These are phyloP conservation scores for Gymnopilus dilepis DNA, from an alignment of 768 basidiomycete genomes.

Conservation along the genomic window DNA sequence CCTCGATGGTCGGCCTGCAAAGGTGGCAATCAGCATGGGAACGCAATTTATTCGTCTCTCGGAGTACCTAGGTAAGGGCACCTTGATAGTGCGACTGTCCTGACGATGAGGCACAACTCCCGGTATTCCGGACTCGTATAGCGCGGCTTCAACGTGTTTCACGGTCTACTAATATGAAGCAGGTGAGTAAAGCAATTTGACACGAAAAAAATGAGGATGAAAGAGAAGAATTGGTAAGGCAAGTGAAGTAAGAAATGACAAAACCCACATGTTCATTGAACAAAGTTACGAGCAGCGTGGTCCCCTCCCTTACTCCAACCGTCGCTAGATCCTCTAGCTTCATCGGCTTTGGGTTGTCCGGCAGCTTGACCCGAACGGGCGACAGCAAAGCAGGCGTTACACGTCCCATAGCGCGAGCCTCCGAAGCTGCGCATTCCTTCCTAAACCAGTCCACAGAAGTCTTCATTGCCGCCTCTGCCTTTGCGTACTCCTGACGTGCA, in stretches of 20 bases:
- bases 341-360: conserved; percentile 42
- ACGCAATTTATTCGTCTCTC: neutral
- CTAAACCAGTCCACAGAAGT: conserved; percentile 73
- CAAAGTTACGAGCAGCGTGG: conserved; percentile 71
- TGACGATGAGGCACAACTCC: conserved; percentile 73
- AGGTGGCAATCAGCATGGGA: neutral
- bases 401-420: conserved; percentile 76
- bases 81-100: conserved; percentile 74
- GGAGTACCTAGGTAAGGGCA: conserved; percentile 79
- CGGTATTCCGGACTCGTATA: conserved; percentile 79
- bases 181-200: conserved; percentile 24
- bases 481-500: conserved; percentile 63
- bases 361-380: conserved; percentile 65
- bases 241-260: neutral
- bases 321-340: conserved; percentile 77
- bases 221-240: neutral
- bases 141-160: conserved; percentile 74
- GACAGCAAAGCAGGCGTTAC: conserved; percentile 75
- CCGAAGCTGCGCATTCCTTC: conserved; percentile 75
- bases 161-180: conserved; percentile 58
- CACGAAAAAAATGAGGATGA: neutral
- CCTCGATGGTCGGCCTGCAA: conserved; percentile 77
- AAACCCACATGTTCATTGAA: conserved; percentile 78
- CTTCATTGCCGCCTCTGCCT: conserved; percentile 68
- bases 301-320: conserved; percentile 80